These are phyloP conservation scores for Cladosporium halotolerans DNA, from an alignment of 2,329 filamentous ascomycete species.

Conservation along the genomic window DNA sequence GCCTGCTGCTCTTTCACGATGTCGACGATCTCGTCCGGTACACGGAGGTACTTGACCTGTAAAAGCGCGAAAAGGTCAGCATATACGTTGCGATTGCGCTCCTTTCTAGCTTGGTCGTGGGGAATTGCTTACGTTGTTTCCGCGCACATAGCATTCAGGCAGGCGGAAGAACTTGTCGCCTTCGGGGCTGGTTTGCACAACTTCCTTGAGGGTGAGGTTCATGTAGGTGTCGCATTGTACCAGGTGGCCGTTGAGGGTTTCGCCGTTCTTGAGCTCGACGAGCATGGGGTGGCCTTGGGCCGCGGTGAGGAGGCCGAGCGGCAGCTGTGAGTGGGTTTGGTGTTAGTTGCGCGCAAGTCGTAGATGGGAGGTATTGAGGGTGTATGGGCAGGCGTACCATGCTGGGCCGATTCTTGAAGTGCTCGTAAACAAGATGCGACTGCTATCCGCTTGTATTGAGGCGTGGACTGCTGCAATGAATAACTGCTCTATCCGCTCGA, in stretches of 20 bases:
- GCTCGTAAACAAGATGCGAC: background rate
- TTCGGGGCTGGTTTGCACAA: constrained; percentile 91
- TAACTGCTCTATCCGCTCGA: too few relatives aligned
- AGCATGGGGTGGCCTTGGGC: constrained; percentile 97
- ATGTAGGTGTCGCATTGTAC: constrained; percentile 99
- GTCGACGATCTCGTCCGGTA: constrained; percentile 95
- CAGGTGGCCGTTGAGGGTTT: constrained; percentile 93
- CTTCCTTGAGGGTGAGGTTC: constrained; percentile 96
- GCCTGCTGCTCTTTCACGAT: constrained; percentile 82
- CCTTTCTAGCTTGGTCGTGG: too few relatives aligned
- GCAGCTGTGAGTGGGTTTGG: constrained; percentile 42
- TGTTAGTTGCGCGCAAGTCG: constrained; percentile 12
- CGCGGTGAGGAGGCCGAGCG: constrained; percentile 78
- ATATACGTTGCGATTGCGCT: background rate
- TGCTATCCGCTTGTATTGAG: background rate
- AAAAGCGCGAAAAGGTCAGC: background rate
- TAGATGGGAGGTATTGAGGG: constrained; percentile 12
- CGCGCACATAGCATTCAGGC: constrained; percentile 91
- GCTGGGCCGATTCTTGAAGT: background rate
- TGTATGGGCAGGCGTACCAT: constrained; percentile 18
- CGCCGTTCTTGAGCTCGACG: constrained; percentile 93
- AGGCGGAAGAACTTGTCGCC: constrained; percentile 90
- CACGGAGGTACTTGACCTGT: constrained; percentile 95
- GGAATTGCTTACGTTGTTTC: constrained; percentile 72
- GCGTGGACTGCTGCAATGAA: too few relatives aligned